Evolutionary conservation across 345 rosid species (phyloP).

Genomic region (Eucalyptus marginata): DNA sequence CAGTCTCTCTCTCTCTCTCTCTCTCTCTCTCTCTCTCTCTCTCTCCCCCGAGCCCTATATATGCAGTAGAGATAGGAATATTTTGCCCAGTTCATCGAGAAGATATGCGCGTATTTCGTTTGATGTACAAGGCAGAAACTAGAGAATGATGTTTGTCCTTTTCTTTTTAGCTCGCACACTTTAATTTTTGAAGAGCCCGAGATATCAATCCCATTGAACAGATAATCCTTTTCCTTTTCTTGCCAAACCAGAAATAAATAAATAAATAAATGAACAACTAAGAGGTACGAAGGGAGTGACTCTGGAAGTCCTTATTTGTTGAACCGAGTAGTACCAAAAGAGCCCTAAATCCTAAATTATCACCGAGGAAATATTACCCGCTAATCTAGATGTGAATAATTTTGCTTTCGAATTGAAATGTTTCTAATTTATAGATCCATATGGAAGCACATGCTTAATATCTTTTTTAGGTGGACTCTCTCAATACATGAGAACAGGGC

Average conservation of each 20-base stretch:
- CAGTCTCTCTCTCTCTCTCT: not conserved
- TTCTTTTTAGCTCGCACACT: not conserved
- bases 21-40: not conserved
- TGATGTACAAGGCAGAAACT: not conserved
- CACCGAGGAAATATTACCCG: not conserved
- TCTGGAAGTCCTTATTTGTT: not conserved
- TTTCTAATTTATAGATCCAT: not conserved
- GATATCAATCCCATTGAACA: not conserved
- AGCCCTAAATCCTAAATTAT: not conserved
- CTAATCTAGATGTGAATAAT: not conserved
- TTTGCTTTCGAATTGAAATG: not conserved
- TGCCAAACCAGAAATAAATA: not conserved
- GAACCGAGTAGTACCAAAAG: not conserved
- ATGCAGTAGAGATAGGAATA: not conserved
- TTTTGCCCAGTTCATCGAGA: not conserved
- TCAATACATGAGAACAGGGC: not conserved
- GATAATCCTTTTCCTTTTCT: not conserved
- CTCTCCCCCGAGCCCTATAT: not conserved
- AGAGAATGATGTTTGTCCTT: not conserved
- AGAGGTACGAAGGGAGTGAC: not conserved
- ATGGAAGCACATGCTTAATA: not conserved
- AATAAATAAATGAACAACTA: not conserved
- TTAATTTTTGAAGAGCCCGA: not conserved
- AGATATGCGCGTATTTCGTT: not conserved
- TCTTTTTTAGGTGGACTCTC: not conserved